These are phyloP conservation scores for Apiospora arundinis DNA, from an alignment of 2,329 filamentous ascomycete genomes.

Conservation along the genomic window DNA sequence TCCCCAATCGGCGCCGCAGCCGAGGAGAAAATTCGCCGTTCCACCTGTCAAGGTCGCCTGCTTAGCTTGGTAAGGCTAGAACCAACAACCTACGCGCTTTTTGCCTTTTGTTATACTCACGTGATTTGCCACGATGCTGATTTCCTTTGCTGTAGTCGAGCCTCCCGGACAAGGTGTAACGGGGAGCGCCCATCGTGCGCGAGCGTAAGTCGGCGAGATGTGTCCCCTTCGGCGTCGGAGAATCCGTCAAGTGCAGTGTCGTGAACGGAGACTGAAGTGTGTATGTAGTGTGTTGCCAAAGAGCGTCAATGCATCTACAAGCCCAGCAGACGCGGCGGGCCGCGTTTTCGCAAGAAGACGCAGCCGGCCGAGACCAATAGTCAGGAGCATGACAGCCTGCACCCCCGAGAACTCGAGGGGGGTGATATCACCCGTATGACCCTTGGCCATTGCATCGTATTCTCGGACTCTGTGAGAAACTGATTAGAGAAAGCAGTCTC, in stretches of 20 bases:
- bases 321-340: constrained; percentile 51
- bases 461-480: neutral
- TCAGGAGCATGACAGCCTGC: constrained; percentile 36
- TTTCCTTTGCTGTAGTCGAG: constrained; percentile 43
- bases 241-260: neutral
- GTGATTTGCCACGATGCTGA: constrained; percentile 13
- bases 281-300: constrained; percentile 47
- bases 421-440: constrained; percentile 36
- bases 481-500: constrained; percentile 35
- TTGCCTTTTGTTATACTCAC: constrained; percentile 23
- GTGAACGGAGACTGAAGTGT: constrained; percentile 27
- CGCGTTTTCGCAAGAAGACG: constrained; percentile 49
- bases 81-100: neutral
- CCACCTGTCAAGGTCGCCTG: constrained; percentile 59
- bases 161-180: constrained; percentile 54
- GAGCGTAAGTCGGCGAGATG: constrained; percentile 43
- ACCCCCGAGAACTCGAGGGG: constrained; percentile 35
- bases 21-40: constrained; percentile 49
- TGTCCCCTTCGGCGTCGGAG: neutral
- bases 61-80: constrained; percentile 51
- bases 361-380: constrained; percentile 37
- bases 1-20: constrained; percentile 16
- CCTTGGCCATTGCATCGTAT: neutral
- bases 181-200: constrained; percentile 48
- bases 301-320: constrained; percentile 50